Evolutionary conservation across 352 stramenopile genomes (phyloP).

Genomic region (Pythium scleroteichum): DNA sequence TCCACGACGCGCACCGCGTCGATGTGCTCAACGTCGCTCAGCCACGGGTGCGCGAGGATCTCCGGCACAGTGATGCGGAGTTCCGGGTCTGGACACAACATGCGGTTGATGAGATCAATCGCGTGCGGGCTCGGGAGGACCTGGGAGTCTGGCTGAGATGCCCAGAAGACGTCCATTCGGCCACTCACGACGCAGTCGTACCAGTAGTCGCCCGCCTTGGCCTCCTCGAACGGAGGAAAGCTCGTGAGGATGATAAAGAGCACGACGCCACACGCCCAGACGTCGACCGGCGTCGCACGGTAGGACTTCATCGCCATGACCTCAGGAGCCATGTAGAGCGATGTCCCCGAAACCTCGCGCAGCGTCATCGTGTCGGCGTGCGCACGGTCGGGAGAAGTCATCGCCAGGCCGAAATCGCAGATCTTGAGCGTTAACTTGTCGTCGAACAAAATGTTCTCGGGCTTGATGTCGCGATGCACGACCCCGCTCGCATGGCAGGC

Average conservation of each 20-base stretch:
- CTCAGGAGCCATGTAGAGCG: conserved; percentile 90
- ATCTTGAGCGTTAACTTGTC: conserved; percentile 88
- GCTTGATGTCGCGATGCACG: conserved; percentile 87
- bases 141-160: conserved; percentile 44
- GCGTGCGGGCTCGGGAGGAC: conserved; percentile 46
- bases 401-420: conserved; percentile 92
- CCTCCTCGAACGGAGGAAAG: conserved; percentile 85
- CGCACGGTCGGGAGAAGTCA: conserved; percentile 8
- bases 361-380: conserved; percentile 39
- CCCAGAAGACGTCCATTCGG: conserved; percentile 62
- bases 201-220: conserved; percentile 70
- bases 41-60: conserved; percentile 62
- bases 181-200: conserved; percentile 59
- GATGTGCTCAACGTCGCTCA: conserved; percentile 45
- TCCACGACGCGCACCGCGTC: conserved; percentile 33
- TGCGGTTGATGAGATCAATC: conserved; percentile 67
- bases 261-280: conserved; percentile 89
- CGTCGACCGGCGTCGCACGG: conserved; percentile 78
- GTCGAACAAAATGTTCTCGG: conserved; percentile 86
- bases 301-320: conserved; percentile 57
- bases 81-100: conserved; percentile 63
- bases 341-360: conserved; percentile 76
- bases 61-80: conserved; percentile 59
- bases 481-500: conserved; percentile 77
- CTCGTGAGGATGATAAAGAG: conserved; percentile 91